Base-by-base conservation (phyloP, 805 yeast genomes). In the Teunomyces aglyptinius region DNA sequence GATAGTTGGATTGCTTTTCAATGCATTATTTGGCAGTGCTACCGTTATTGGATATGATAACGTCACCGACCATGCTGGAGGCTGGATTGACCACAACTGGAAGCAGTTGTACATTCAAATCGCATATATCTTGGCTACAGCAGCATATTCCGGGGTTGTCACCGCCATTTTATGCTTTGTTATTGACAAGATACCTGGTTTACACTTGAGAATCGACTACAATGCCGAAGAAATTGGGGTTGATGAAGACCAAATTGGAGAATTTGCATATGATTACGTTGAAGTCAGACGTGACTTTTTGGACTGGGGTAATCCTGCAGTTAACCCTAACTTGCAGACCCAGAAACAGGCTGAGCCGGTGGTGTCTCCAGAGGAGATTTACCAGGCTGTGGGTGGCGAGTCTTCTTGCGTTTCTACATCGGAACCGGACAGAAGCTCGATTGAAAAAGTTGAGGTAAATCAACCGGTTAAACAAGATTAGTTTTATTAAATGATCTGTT, bases 171-270 rank as follows among this genome's bases (percentile, higher is more conserved):
- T 92, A 49, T 88, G 96, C 60, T 78, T 80, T 54, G 82, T 80
- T 35, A 75, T 90, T 44, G 75, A 92, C 68, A 77, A 75, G 52
- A 84, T 89, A 26, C 99, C 98, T 5, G 91, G 90, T 12, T 77
- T 89, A 57, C 76, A 83, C 43, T 73, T 94, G 58, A 79, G 97
- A 61, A 89, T 89, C 4, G 76, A 81, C 51, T 95, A 87, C 64
- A 83, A 85, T 28, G 96, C 85, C 18, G 99, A 92, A 66, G 88
- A 85, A 52, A 73, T 75, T 27, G 99, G 99, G 48, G 80, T 91
- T 71, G 99, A 92, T 65, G 97, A 91, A 65, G 96, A 89, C 68
- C 97, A 92, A 70, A 88, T 92, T 56, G 99, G 98, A 43, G 99
- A 92, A 69, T 92, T 91, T 69, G 98, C 98, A n/a, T 92, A 92